Base-by-base conservation (phyloP, 805 yeast genomes). In the Pichia thaimueangensis region DNA sequence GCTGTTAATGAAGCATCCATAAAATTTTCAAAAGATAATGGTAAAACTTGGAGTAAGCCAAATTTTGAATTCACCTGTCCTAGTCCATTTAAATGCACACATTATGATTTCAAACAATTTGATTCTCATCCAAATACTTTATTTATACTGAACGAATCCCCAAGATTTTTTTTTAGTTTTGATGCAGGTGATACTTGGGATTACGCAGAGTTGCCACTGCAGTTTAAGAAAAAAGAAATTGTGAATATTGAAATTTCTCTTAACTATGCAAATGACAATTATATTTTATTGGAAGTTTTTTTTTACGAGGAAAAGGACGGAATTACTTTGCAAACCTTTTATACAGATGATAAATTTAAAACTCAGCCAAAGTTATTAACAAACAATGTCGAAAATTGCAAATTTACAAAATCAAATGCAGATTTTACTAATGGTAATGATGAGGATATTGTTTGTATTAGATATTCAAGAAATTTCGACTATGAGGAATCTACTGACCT, bases 121-220 rank as follows among this genome's bases (percentile, higher is more conserved):
- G 7, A 25, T 2, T 8, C 6, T 8, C 2, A 4, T 25, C 9
- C 7, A 8, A 25, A 25, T 11, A 25, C 29, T 9, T 13, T 10
- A 25, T 8, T 25, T 2, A 25, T 25, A 12, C 6, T 11, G 12
- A 25, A 6, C 5, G 13, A 3, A 9, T 25, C 29, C 6, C 9
- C 9, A 25, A 55, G 52, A n/a, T 74, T 68, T 9, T 73, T 54
- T 47, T 58, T 63, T 33, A 72, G 83, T 2, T 54, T 50, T 21
- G 78, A 80, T 51, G 59, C 63, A 45, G 85, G 82, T 16, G 60
- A 61, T 37, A 50, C 69, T 0, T 73, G 80, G 74, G 49, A 54
- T 12, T 47, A 53, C 15, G 62, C 75, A 46, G 64, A 63, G 4
- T 37, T 65, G 16, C 57, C 54, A 5, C 30, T 36, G 3, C 13